These are phyloP conservation scores for Paragyromitra xinjiangensis DNA, from an alignment of 495 filamentous ascomycete genomes.

Conservation along the genomic window DNA sequence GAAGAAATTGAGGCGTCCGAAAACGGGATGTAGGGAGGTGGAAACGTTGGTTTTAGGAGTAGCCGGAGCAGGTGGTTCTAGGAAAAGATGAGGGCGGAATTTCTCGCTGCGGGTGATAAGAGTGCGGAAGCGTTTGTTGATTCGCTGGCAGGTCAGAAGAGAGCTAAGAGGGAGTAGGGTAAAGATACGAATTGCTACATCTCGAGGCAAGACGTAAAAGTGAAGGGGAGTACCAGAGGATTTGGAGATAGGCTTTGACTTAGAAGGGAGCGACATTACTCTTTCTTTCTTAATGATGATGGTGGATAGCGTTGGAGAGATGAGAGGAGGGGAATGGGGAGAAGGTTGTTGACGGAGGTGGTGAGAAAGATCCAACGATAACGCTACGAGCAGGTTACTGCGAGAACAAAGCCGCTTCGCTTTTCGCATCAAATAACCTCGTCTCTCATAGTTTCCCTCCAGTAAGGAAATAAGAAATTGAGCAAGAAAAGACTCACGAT, in stretches of 20 bases:
- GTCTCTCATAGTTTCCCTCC: too few species aligned
- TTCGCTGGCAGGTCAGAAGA: conserved; percentile 5
- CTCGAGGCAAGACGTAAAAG: conserved; percentile 32
- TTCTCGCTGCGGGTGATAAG: conserved; percentile 21
- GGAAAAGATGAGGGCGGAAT: conserved; percentile 14
- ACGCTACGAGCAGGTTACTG: too few species aligned
- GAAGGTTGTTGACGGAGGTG: neutral
- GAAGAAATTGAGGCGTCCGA: conserved; percentile 25
- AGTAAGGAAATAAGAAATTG: too few species aligned
- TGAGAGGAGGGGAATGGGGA: neutral
- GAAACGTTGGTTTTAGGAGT: neutral
- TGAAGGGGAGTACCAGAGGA: neutral
- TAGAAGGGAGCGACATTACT: neutral
- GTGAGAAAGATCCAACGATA: too few species aligned
- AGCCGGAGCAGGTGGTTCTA: neutral
- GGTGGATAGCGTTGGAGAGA: neutral
- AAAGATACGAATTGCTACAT: conserved; percentile 23
- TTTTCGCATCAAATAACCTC: too few species aligned
- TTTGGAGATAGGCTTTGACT: neutral
- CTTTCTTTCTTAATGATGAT: neutral
- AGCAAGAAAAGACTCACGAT: too few species aligned
- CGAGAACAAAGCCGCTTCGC: too few species aligned
- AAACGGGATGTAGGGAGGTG: conserved; percentile 24
- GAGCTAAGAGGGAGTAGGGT: conserved; percentile 14
- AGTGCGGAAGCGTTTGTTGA: conserved; percentile 29